Conservation (phyloP, 2,329 filamentous ascomycete genomes). For the Nannizziopsis barbatae region DNA sequence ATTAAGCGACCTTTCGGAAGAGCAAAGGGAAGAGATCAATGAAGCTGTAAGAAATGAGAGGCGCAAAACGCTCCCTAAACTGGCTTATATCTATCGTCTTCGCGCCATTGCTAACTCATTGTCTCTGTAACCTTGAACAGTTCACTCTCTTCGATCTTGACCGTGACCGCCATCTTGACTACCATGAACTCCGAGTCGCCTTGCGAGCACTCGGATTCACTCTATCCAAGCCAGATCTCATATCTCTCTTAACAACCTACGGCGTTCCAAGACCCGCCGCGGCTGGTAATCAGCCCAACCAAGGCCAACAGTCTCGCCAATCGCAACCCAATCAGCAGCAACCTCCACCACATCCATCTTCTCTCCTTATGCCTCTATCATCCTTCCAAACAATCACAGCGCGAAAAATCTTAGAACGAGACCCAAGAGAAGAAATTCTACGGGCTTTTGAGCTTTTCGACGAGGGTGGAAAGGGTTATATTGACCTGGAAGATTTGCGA, state of each 20-base stretch:
- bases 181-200: slow-evolving; percentile 95
- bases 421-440: slow-evolving; percentile 82
- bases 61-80: background rate
- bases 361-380: slow-evolving; percentile 60
- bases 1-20: slow-evolving; percentile 58
- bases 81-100: background rate
- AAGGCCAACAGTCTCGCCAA: slow-evolving; percentile 18
- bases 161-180: slow-evolving; percentile 87
- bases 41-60: slow-evolving; percentile 59
- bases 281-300: slow-evolving; percentile 21
- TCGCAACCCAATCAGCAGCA: slow-evolving; percentile 29
- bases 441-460: slow-evolving; percentile 92
- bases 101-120: background rate
- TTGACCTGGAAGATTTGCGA: slow-evolving; percentile 77
- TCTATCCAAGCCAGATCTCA: slow-evolving; percentile 73
- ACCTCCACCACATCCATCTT: slow-evolving; percentile 47
- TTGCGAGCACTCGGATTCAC: slow-evolving; percentile 93
- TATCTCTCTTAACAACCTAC: slow-evolving; percentile 67
- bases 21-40: slow-evolving; percentile 85
- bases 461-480: slow-evolving; percentile 78
- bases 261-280: slow-evolving; percentile 52
- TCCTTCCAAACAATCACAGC: slow-evolving; percentile 68
- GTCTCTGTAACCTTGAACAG: slow-evolving; percentile 33
- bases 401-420: slow-evolving; percentile 65
- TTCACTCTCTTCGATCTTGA: slow-evolving; percentile 95